Conservation (phyloP, 1,139 yeast species). For the Kodamaea alishanica region DNA sequence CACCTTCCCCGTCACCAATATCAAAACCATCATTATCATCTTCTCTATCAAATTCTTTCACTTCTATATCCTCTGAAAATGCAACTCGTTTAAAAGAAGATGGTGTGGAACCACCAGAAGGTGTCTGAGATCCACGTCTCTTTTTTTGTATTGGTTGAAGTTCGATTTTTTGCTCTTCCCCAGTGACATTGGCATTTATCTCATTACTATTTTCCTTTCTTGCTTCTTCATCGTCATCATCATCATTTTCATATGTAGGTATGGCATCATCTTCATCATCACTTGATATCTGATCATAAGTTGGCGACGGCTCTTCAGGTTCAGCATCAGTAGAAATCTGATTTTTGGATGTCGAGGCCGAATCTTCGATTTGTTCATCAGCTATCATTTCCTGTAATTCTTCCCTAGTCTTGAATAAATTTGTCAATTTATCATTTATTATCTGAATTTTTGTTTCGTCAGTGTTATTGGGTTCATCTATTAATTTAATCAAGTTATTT, state of each 20-base stretch:
- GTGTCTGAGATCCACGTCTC: constrained; percentile 18
- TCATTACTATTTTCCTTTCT: neutral
- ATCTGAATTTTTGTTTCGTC: constrained; percentile 44
- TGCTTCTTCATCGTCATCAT: constrained; percentile 18
- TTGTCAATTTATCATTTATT: constrained; percentile 36
- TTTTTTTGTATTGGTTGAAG: constrained; percentile 7
- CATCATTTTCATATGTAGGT: constrained; percentile 32
- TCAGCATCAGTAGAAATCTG: constrained; percentile 7
- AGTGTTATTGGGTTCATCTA: constrained; percentile 41
- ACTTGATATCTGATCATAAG: constrained; percentile 9
- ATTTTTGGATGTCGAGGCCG: constrained; percentile 11
- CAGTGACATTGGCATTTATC: neutral
- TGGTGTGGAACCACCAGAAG: constrained; percentile 30
- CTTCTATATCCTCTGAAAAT: constrained; percentile 44
- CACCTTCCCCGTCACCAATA: constrained; percentile 8
- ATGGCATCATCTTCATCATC: constrained; percentile 12
- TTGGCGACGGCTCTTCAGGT: constrained; percentile 21
- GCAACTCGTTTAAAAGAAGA: constrained; percentile 37
- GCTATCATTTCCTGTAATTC: constrained; percentile 46
- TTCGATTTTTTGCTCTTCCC: neutral
- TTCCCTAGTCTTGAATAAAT: constrained; percentile 37
- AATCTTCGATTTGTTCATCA: constrained; percentile 18
- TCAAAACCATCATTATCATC: constrained; percentile 26
- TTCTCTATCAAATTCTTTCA: constrained; percentile 42
- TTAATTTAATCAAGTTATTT: constrained; percentile 35